Percentiles rank a stretch among this genome's conserved stretches.
phyloP scores from a whole-genome alignment of 2,329 filamentous ascomycete species.

The Aureobasidium lini region DNA sequence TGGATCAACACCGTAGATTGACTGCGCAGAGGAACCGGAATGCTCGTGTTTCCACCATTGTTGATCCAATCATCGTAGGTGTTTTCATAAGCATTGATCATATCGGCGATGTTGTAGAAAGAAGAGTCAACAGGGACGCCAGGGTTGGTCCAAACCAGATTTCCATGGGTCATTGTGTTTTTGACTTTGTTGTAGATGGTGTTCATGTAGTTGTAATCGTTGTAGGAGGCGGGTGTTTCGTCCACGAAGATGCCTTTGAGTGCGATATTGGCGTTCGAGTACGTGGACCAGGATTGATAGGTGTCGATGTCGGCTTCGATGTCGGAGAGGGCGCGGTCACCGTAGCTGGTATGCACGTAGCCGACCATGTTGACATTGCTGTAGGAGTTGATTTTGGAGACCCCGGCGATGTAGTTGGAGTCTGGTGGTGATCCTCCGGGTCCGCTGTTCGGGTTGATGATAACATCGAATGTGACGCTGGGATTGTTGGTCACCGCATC shows the following conservation, averaged over 20 bases:
- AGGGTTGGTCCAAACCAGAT: conserved; percentile 20
- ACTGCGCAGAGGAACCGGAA: conserved; percentile 6
- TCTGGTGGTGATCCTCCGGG: conserved; percentile 19
- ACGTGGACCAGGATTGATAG: conserved; percentile 18
- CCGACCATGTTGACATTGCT: conserved; percentile 23
- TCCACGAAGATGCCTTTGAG: conserved; percentile 26
- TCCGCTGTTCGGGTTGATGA: conserved; percentile 18
- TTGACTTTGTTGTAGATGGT: conserved; percentile 16
- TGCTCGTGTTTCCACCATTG: conserved; percentile 13
- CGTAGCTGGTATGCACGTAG: conserved; percentile 25
- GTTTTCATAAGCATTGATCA: conserved; percentile 21
- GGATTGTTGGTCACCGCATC: conserved; percentile 16
- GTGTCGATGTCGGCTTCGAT: conserved; percentile 18
- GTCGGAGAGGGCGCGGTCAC: conserved; percentile 19
- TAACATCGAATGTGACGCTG: conserved; percentile 14
- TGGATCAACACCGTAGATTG: conserved; percentile 20
- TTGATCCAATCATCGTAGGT: conserved; percentile 13
- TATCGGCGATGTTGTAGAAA: conserved; percentile 20
- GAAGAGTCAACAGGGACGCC: conserved; percentile 16
- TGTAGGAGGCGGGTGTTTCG: conserved; percentile 20
- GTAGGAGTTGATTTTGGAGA: conserved; percentile 20
- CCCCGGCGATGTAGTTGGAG: conserved; percentile 20
- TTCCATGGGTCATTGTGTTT: conserved; percentile 13
- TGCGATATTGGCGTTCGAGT: conserved; percentile 18
- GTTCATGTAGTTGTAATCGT: conserved; percentile 18